phyloP scores from a whole-genome alignment of 2,329 filamentous ascomycete genomes.

The Knoxdaviesia capensis region DNA sequence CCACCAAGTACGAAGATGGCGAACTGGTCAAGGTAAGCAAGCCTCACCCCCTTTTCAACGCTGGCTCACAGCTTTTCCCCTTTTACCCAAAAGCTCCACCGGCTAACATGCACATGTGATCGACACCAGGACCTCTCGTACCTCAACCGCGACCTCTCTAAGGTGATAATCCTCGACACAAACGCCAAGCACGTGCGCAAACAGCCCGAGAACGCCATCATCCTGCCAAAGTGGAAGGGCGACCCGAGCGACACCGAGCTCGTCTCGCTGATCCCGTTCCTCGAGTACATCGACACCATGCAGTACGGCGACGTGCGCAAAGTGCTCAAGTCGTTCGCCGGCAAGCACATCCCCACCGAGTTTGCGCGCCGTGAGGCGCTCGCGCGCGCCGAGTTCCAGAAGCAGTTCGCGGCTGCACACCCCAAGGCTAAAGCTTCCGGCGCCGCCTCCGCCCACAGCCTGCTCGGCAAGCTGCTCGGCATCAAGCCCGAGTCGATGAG shows the following conservation, averaged over 20 bases:
- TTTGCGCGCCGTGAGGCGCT: constrained; percentile 77
- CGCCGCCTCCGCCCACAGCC: constrained; percentile 40
- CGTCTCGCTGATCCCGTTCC: constrained; percentile 79
- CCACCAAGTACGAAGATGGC: constrained; percentile 90
- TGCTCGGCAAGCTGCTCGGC: constrained; percentile 53
- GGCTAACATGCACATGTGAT: neutral
- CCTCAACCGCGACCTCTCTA: constrained; percentile 85
- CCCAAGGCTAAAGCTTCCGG: constrained; percentile 20
- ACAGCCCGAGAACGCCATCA: constrained; percentile 92
- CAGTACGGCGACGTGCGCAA: constrained; percentile 72
- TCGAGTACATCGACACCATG: constrained; percentile 94
- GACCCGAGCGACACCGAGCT: constrained; percentile 68
- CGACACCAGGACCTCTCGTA: constrained; percentile 68
- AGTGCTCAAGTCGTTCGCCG: constrained; percentile 73
- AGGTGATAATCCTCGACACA: constrained; percentile 88
- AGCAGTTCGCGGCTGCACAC: constrained; percentile 50
- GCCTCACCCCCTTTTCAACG: neutral
- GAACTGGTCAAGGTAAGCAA: constrained; percentile 78
- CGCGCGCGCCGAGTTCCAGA: constrained; percentile 68
- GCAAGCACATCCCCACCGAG: constrained; percentile 72
- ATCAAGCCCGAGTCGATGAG: constrained; percentile 51
- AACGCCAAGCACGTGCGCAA: constrained; percentile 61
- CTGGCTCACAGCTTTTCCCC: neutral
- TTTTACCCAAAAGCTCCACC: neutral
- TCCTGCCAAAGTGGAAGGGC: constrained; percentile 79